A percentile compares a stretch with the other conserved stretches of the same genome.
phyloP scores from a whole-genome alignment of 371 early-diverging fungal species.

The Syncephalis fuscata region DNA sequence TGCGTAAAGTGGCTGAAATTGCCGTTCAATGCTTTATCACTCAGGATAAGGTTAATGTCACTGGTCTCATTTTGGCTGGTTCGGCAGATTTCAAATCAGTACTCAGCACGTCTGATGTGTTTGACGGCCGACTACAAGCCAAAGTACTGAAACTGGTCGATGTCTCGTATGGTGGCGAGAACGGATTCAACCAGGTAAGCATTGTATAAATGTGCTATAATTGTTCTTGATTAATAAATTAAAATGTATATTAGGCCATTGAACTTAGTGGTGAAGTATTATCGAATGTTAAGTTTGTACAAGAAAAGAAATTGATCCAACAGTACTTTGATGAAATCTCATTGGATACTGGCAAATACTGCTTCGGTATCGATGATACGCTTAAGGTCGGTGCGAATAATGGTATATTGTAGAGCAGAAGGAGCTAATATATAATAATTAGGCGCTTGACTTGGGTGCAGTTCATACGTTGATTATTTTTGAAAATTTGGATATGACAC shows the following conservation, averaged over 20 bases:
- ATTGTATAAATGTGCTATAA: background rate
- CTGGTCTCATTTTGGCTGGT: slow-evolving; percentile 94
- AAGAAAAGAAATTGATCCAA: slow-evolving; percentile 96
- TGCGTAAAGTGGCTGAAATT: slow-evolving; percentile 97
- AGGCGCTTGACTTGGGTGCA: slow-evolving; percentile 88
- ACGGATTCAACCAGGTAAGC: slow-evolving; percentile 88
- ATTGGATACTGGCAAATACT: slow-evolving; percentile 92
- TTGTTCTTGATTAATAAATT: background rate
- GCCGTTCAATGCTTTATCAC: slow-evolving; percentile 87
- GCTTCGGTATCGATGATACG: slow-evolving; percentile 96
- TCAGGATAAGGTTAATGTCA: slow-evolving; percentile 83
- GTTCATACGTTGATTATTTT: slow-evolving; percentile 97
- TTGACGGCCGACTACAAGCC: slow-evolving; percentile 80
- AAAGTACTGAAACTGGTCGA: slow-evolving; percentile 94
- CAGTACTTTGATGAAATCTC: slow-evolving; percentile 97
- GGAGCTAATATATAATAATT: too few species aligned
- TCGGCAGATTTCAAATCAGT: slow-evolving; percentile 99
- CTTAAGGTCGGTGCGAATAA: slow-evolving; percentile 52
- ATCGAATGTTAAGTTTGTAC: slow-evolving; percentile 94
- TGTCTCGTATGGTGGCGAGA: slow-evolving; percentile 98
- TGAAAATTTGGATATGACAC: slow-evolving; percentile 77
- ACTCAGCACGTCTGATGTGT: slow-evolving; percentile 82
- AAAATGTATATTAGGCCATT: slow-evolving; percentile 62
- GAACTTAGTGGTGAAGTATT: slow-evolving; percentile 88
- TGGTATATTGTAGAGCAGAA: too few species aligned